phyloP scores from a whole-genome alignment of 176 grass and related monocot genomes.

The Phragmites australis region DNA sequence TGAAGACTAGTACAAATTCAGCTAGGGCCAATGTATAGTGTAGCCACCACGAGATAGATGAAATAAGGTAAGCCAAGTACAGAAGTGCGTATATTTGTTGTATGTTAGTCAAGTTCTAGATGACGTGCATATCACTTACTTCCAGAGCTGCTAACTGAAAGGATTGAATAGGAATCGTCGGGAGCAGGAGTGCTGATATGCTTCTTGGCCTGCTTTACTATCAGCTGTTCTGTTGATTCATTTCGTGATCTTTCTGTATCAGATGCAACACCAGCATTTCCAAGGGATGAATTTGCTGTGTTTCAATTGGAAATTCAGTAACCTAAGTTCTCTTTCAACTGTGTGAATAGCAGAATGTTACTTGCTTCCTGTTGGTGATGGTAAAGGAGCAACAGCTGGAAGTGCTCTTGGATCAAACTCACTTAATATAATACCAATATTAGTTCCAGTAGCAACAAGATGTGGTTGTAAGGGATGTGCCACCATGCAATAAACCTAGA shows the following conservation, averaged over 20 bases:
- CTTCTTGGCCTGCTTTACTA: conserved; percentile 95
- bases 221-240: conserved; percentile 64
- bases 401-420: conserved; percentile 96
- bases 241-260: conserved; percentile 65
- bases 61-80: conserved; percentile 12
- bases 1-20: conserved; percentile 23
- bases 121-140: conserved; percentile 54
- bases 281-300: conserved; percentile 78
- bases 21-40: neutral
- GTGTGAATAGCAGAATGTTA: conserved; percentile 94
- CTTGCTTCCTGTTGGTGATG: conserved; percentile 66
- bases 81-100: conserved; percentile 3
- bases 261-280: conserved; percentile 47
- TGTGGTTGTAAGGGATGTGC: conserved; percentile 94
- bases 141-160: conserved; percentile 93
- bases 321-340: conserved; percentile 96
- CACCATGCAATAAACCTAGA: conserved; percentile 99
- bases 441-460: conserved; percentile 98
- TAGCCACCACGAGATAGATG: conserved; percentile 17
- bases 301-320: conserved; percentile 93
- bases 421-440: conserved; percentile 96
- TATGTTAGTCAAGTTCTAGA: neutral
- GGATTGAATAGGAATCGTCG: conserved; percentile 88
- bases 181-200: conserved; percentile 96
- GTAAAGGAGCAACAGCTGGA: conserved; percentile 79